These are phyloP conservation scores for Erythrobasidium hasegawianum DNA, from an alignment of 1,284 basidiomycete species.

Conservation along the genomic window DNA sequence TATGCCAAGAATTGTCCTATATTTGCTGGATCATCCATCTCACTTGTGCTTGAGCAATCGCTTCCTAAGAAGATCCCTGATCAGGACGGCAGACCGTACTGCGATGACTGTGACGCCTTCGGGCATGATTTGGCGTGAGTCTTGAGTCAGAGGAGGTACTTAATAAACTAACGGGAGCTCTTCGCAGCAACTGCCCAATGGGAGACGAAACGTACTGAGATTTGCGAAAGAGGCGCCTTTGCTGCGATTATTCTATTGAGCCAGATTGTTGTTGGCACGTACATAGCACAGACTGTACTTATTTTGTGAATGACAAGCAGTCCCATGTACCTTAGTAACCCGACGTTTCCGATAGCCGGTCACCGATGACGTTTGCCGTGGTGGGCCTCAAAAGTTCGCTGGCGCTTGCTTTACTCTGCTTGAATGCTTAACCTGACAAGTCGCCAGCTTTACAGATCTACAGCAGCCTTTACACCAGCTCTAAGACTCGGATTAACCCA, in stretches of 20 bases:
- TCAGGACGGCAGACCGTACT: slow-evolving; percentile 9
- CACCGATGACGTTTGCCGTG: too few species aligned
- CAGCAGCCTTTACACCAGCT: too few species aligned
- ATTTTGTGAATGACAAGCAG: too few species aligned
- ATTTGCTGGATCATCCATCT: slow-evolving; percentile 24
- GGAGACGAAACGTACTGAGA: neutral
- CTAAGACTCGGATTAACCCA: too few species aligned
- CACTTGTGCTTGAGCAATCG: neutral
- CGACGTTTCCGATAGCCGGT: too few species aligned
- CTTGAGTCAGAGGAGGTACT: too few species aligned
- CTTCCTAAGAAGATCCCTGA: neutral
- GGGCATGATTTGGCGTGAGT: slow-evolving; percentile 11
- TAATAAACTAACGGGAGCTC: too few species aligned
- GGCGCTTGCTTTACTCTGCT: neutral
- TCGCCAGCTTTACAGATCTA: neutral
- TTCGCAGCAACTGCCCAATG: neutral
- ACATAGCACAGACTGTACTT: too few species aligned
- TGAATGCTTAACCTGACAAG: neutral
- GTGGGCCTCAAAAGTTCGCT: too few species aligned
- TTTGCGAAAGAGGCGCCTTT: neutral
- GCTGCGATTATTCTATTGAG: too few species aligned
- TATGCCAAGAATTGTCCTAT: slow-evolving; percentile 25
- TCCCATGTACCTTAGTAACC: too few species aligned
- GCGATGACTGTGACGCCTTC: slow-evolving; percentile 32
- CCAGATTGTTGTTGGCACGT: too few species aligned